phyloP scores from a whole-genome alignment of 179 eudicot species.

The Heliamphora pulchella region DNA sequence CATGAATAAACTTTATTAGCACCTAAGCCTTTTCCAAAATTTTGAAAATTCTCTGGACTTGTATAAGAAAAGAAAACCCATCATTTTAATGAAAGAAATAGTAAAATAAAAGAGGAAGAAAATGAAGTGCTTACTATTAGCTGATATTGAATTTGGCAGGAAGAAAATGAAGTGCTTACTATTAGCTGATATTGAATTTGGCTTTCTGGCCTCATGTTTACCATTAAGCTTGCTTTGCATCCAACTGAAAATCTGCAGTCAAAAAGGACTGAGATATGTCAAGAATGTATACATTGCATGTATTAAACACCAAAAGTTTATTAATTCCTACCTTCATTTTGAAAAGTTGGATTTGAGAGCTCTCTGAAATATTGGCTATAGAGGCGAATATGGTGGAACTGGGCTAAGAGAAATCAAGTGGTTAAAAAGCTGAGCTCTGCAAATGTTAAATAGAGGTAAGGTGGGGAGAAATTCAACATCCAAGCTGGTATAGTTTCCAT shows the following conservation, averaged over 20 bases:
- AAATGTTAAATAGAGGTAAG: conserved; percentile 34
- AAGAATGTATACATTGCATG: not conserved
- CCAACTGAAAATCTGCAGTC: conserved; percentile 65
- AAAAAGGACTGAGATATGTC: not conserved
- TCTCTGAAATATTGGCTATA: not conserved
- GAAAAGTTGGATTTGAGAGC: conserved; percentile 7
- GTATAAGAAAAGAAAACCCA: too few relatives aligned
- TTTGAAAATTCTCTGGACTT: too few relatives aligned
- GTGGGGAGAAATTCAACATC: conserved; percentile 24
- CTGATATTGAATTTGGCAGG: conserved; percentile 19
- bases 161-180: conserved; percentile 18
- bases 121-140: conserved; percentile 20
- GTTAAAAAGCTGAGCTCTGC: conserved; percentile 12
- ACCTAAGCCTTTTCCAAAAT: too few relatives aligned
- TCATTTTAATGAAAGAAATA: not conserved
- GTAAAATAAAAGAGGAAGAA: not conserved
- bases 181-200: conserved; percentile 20
- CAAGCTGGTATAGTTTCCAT: conserved; percentile 24
- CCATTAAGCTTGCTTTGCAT: conserved; percentile 57
- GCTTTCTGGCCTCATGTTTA: conserved; percentile 31
- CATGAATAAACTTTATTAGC: too few relatives aligned
- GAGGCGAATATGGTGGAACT: not conserved
- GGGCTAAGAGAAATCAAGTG: conserved; percentile 18
- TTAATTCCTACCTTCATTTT: conserved; percentile 36
- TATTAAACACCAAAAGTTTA: not conserved